A percentile compares a stretch with the other conserved stretches of the same genome.
Evolutionary conservation across 2,329 filamentous ascomycete species (phyloP).

Genomic region (Pseudocercospora pini-densiflorae): DNA sequence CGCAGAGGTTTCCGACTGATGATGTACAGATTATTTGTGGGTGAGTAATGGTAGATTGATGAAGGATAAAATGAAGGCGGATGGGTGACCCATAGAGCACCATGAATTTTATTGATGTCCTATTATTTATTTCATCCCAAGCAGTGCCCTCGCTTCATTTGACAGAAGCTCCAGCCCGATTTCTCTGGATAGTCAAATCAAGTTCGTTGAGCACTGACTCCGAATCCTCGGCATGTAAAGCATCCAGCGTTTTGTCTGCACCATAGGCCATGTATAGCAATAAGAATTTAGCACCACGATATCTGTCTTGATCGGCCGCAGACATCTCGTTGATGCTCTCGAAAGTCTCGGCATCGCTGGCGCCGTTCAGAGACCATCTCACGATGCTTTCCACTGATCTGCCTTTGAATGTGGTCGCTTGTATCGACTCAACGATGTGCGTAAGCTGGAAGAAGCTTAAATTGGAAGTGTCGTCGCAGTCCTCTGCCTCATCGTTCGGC

Average conservation of each 20-base stretch:
- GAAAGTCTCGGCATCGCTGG: slow-evolving; percentile 20
- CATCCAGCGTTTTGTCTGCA: slow-evolving; percentile 17
- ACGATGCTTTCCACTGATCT: slow-evolving; percentile 16
- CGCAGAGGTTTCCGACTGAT: too few relatives aligned
- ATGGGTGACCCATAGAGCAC: not conserved
- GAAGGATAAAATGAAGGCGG: too few relatives aligned
- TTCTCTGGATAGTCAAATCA: slow-evolving; percentile 12
- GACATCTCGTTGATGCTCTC: slow-evolving; percentile 25
- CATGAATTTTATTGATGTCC: not conserved
- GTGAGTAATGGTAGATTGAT: too few relatives aligned
- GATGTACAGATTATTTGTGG: too few relatives aligned
- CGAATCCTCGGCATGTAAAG: slow-evolving; percentile 19
- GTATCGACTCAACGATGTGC: slow-evolving; percentile 21
- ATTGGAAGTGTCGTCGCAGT: slow-evolving; percentile 10
- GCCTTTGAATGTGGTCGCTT: slow-evolving; percentile 1
- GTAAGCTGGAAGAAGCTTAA: slow-evolving; percentile 16
- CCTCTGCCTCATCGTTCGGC: not conserved
- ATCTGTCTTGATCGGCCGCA: slow-evolving; percentile 20
- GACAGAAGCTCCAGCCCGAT: not conserved
- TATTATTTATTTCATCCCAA: not conserved
- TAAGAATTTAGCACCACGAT: slow-evolving; percentile 25
- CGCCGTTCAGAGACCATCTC: slow-evolving; percentile 23
- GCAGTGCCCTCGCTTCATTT: not conserved
- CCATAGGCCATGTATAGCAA: slow-evolving; percentile 25
- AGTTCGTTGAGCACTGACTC: slow-evolving; percentile 6